Base-by-base conservation (phyloP, 2,329 filamentous ascomycete species). In the Pseudocercospora fijiensis region DNA sequence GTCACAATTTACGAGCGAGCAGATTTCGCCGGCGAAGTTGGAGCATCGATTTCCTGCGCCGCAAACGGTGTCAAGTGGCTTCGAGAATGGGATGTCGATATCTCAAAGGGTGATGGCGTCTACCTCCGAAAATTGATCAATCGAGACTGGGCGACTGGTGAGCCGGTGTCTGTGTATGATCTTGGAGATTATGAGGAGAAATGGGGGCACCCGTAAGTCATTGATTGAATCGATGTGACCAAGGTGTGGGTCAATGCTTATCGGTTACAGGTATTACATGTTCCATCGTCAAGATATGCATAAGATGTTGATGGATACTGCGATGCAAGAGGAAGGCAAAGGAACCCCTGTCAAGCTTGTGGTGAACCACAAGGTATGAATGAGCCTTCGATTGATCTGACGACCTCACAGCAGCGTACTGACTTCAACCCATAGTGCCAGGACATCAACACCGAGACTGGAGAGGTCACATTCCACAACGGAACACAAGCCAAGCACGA, bases 271-370 rank as follows among this genome's bases (percentile, higher is more conserved):
- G 26, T 88, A 89, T 73, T 86, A 89, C 74, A 88, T 88, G 85
- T 90, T 90, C 68, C 87, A 90, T 71, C 80, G 87, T 0, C 85
- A 88, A 70, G 82, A 89, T 65, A 89, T 90, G 87, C 88, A 90
- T 69, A 72, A 78, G 6, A 89, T 89, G 86, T 74, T 90, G 24
- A 87, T 83, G 77, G 85, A 88, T 20, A 78, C 80, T 57, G 87
- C 87, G 0, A 61, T 85, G 64, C 80, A 82, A 43, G 62, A 67
- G 22, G 74, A 79, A 51, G 86, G 86, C 0, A 77, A 81, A 45
- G 87, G 87, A 0, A 74, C 65, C 0, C 85, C 86, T 0, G 85
- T 79, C 0, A 81, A 77, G 66, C 71, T 89, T 2, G 60, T 81
- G 1, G 82, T 88, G 0, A 87, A 89, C 65, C 82, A 88, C 73